A percentile compares a stretch with the other conserved stretches of the same genome.
These are phyloP conservation scores for Aspergillus cejpii DNA, from an alignment of 2,329 filamentous ascomycete genomes.

Conservation along the genomic window DNA sequence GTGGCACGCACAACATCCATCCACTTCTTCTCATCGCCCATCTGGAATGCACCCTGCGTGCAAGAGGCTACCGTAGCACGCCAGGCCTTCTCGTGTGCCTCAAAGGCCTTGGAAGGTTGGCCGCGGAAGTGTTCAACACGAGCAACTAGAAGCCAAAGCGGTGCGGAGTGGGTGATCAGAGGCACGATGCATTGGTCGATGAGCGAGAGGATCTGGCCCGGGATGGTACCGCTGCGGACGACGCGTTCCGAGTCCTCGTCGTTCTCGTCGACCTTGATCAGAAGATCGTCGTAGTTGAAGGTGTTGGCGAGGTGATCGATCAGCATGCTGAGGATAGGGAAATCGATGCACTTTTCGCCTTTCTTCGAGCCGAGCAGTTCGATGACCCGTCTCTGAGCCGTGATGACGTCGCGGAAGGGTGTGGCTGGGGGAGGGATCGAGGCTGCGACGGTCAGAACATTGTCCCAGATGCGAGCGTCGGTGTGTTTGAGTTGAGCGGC, in stretches of 20 bases:
- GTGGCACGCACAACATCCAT: conserved; percentile 68
- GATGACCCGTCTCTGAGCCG: conserved; percentile 67
- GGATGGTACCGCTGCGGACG: conserved; percentile 49
- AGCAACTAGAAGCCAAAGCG: conserved; percentile 69
- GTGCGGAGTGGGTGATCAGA: conserved; percentile 70
- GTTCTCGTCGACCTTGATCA: conserved; percentile 34
- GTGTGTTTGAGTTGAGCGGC: conserved; percentile 76
- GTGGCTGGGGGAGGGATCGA: conserved; percentile 62
- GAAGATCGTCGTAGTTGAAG: conserved; percentile 34
- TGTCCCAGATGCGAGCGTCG: conserved; percentile 94
- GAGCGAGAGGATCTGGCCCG: conserved; percentile 55
- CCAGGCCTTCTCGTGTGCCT: conserved; percentile 87
- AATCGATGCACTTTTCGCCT: conserved; percentile 72
- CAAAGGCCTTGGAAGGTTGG: conserved; percentile 65
- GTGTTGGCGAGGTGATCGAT: conserved; percentile 61
- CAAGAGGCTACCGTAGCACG: conserved; percentile 53
- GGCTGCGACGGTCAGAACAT: conserved; percentile 79
- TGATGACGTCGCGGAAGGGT: conserved; percentile 66
- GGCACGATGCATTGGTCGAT: conserved; percentile 70
- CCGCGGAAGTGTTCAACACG: conserved; percentile 66
- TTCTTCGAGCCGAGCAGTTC: conserved; percentile 60
- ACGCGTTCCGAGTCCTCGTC: conserved; percentile 25
- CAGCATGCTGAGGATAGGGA: conserved; percentile 63
- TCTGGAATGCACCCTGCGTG: conserved; percentile 41
- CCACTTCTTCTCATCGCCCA: conserved; percentile 61